phyloP scores from a whole-genome alignment of 306 rosid species.

The Alnus glutinosa region DNA sequence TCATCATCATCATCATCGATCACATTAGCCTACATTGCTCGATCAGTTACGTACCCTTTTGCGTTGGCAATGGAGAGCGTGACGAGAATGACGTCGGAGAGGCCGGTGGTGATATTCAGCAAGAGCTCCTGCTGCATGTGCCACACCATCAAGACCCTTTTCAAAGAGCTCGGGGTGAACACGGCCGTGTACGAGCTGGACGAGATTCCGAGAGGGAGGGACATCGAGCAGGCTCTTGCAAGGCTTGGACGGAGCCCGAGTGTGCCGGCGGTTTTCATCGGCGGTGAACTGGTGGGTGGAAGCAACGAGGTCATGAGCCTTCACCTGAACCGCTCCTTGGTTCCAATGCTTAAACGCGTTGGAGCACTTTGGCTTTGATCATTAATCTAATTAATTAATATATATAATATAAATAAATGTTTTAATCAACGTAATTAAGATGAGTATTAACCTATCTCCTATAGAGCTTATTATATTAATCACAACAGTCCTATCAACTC shows the following conservation, averaged over 20 bases:
- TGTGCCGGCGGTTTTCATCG: conserved; percentile 86
- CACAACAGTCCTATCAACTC: neutral
- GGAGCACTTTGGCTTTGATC: conserved; percentile 89
- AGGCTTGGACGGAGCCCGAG: conserved; percentile 69
- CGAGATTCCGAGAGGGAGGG: conserved; percentile 81
- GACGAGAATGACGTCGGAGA: conserved; percentile 75
- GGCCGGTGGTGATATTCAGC: conserved; percentile 95
- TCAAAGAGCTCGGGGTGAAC: conserved; percentile 85
- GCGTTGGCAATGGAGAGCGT: conserved; percentile 62
- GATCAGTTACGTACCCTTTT: no score
- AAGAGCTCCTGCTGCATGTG: conserved; percentile 86
- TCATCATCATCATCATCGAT: neutral
- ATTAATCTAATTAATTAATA: no score
- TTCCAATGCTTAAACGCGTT: conserved; percentile 85
- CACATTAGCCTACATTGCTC: no score
- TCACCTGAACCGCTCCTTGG: conserved; percentile 76
- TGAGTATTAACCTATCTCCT: neutral
- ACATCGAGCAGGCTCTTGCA: conserved; percentile 80
- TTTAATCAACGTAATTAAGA: neutral
- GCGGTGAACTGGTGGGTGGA: conserved; percentile 81
- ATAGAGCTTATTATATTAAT: neutral
- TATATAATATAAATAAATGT: neutral
- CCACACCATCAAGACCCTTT: conserved; percentile 77
- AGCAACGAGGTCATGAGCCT: conserved; percentile 90
- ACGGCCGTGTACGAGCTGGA: conserved; percentile 82